Conservation (phyloP, 805 yeast genomes). For the Torulaspora indica region DNA sequence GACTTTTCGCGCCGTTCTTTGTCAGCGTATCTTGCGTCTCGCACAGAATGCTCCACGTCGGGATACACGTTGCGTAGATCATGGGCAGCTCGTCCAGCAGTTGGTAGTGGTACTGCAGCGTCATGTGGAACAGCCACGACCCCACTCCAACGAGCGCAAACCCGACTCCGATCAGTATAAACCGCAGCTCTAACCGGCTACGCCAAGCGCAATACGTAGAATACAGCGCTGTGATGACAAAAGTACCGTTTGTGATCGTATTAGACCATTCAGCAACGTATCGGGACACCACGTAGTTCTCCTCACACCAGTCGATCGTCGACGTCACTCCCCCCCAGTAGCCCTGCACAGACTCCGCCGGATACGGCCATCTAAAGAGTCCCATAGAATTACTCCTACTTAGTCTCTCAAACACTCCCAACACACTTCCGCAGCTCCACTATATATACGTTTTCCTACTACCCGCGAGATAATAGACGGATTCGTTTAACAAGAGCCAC, state of each 20-base stretch:
- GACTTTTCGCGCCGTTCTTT: constrained; percentile 9
- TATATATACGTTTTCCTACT: neutral
- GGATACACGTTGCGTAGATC: constrained; percentile 96
- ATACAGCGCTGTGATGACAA: constrained; percentile 53
- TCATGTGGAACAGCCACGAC: constrained; percentile 95
- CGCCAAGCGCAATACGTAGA: constrained; percentile 57
- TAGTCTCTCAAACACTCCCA: neutral
- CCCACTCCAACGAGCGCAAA: constrained; percentile 90
- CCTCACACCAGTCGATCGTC: constrained; percentile 99
- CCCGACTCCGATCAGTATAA: constrained; percentile 67
- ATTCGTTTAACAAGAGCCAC: constrained; percentile 4
- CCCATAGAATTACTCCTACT: constrained; percentile 7
- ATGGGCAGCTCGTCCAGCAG: constrained; percentile 93
- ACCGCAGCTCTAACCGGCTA: constrained; percentile 65
- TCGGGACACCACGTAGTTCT: constrained; percentile 80
- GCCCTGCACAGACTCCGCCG: constrained; percentile 51
- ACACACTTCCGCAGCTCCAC: neutral
- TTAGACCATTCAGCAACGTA: constrained; percentile 90
- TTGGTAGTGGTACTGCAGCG: constrained; percentile 83
- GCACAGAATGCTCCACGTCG: constrained; percentile 78
- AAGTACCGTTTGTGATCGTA: constrained; percentile 68
- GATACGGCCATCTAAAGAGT: constrained; percentile 42
- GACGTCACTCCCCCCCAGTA: constrained; percentile 84
- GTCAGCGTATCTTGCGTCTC: constrained; percentile 41
- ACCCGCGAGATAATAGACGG: constrained; percentile 6